A percentile compares a stretch with the other conserved stretches of the same genome.
Evolutionary conservation across 371 early-diverging fungal species (phyloP).

Genomic region (Mortierella sp.): DNA sequence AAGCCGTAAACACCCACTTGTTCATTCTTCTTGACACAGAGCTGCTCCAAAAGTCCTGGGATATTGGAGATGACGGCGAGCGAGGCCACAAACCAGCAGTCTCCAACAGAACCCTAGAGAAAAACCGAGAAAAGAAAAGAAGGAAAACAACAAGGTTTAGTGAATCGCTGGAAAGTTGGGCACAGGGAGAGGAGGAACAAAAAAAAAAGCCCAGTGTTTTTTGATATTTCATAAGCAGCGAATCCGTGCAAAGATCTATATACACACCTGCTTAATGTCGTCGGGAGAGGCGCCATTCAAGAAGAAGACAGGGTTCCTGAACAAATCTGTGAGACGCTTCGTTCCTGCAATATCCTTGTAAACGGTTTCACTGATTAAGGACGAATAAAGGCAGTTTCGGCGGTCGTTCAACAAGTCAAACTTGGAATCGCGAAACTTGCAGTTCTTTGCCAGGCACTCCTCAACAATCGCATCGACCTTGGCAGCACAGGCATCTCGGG

Average conservation of each 20-base stretch:
- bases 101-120: conserved; percentile 56
- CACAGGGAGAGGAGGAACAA: background rate
- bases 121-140: background rate
- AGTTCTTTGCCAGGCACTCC: conserved; percentile 45
- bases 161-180: background rate
- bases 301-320: conserved; percentile 51
- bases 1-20: conserved; percentile 52
- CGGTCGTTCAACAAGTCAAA: conserved; percentile 50
- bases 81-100: conserved; percentile 66
- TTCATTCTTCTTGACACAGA: conserved; percentile 60
- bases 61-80: conserved; percentile 63
- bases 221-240: background rate
- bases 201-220: background rate
- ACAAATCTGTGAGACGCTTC: conserved; percentile 40
- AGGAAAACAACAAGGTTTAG: background rate
- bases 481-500: conserved; percentile 37
- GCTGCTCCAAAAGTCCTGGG: conserved; percentile 58
- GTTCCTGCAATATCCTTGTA: conserved; percentile 39
- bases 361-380: conserved; percentile 42
- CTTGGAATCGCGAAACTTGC: conserved; percentile 48
- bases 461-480: conserved; percentile 55
- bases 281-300: conserved; percentile 48
- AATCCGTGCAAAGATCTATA: background rate
- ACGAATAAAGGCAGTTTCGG: conserved; percentile 37
- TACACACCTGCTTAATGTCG: conserved; percentile 51